These are phyloP conservation scores for Sordariomycetes sp. DNA, from an alignment of 2,329 filamentous ascomycete species.

Conservation along the genomic window DNA sequence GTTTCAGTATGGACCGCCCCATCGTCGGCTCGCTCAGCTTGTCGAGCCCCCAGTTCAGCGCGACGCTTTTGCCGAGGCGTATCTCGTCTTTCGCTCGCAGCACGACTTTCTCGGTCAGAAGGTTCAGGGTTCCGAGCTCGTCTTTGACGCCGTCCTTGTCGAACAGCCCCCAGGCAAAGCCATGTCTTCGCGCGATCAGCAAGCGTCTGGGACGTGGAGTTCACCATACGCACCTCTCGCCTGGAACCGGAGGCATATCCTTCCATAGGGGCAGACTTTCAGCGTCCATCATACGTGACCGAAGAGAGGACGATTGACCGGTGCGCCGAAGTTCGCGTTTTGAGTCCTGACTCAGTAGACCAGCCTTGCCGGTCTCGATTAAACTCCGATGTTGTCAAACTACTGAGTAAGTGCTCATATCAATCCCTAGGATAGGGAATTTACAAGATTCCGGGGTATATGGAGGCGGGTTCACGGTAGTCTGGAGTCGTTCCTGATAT, in stretches of 20 bases:
- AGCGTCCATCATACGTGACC: not conserved
- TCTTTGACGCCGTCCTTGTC: slow-evolving; percentile 38
- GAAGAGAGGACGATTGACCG: too few species aligned
- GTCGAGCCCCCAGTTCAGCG: slow-evolving; percentile 45
- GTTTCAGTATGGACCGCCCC: slow-evolving; percentile 2
- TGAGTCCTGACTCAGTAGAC: too few species aligned
- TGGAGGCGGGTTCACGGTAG: too few species aligned
- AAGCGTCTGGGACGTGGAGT: slow-evolving; percentile 24
- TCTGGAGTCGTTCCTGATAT: too few species aligned
- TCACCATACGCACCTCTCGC: not conserved
- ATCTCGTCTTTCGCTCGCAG: slow-evolving; percentile 24
- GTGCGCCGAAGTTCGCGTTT: too few species aligned
- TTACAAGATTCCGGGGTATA: too few species aligned
- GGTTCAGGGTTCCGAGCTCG: slow-evolving; percentile 35
- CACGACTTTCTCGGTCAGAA: slow-evolving; percentile 33
- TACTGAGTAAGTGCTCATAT: too few species aligned
- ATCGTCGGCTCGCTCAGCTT: slow-evolving; percentile 28
- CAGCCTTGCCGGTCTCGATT: too few species aligned
- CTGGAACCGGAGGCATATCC: slow-evolving; percentile 3
- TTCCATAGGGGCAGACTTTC: slow-evolving; percentile 1
- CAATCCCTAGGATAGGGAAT: too few species aligned
- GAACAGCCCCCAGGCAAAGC: slow-evolving; percentile 40
- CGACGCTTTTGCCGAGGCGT: slow-evolving; percentile 37
- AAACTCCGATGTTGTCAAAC: too few species aligned
- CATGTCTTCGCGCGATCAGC: slow-evolving; percentile 27